These are phyloP conservation scores for Phyllosticta ampelicida DNA, from an alignment of 2,329 filamentous ascomycete genomes.

Conservation along the genomic window DNA sequence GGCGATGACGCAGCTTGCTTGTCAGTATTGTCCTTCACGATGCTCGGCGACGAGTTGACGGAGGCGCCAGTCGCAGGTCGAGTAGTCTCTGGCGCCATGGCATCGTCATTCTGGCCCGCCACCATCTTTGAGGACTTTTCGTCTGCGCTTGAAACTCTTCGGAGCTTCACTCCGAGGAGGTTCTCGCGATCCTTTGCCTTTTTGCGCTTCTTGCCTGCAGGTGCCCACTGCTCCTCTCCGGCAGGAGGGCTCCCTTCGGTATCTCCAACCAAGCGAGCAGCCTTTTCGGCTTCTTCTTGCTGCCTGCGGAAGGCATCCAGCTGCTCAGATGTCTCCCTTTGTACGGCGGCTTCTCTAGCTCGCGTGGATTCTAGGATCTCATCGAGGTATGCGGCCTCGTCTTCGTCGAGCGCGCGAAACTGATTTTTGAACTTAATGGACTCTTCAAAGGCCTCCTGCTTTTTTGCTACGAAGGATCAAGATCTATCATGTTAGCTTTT, in stretches of 20 bases:
- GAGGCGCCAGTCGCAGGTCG: background rate
- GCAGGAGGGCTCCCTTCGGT: conserved; percentile 20
- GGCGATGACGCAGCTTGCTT: background rate
- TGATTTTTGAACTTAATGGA: conserved; percentile 60
- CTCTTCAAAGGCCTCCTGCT: conserved; percentile 74
- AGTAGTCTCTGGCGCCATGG: background rate
- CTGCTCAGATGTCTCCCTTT: conserved; percentile 48
- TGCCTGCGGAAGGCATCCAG: conserved; percentile 48
- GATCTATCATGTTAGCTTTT: conserved; percentile 24
- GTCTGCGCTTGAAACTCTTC: conserved; percentile 25
- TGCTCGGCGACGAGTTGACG: background rate
- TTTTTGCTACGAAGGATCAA: conserved; percentile 47
- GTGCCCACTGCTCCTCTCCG: conserved; percentile 39
- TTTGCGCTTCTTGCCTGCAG: conserved; percentile 42
- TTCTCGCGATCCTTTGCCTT: conserved; percentile 30
- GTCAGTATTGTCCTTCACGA: background rate
- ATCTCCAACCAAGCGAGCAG: conserved; percentile 29
- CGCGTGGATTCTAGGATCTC: conserved; percentile 47
- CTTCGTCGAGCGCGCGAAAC: conserved; percentile 66
- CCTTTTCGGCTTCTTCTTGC: conserved; percentile 48
- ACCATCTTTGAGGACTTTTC: background rate
- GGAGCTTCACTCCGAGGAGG: conserved; percentile 35
- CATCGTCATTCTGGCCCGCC: background rate
- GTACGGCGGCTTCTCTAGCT: conserved; percentile 45
- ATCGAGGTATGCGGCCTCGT: conserved; percentile 65